Percentiles rank a stretch among this genome's conserved stretches.
Conservation (phyloP, 805 yeast genomes). For the Tetrapisispora taiwanensis region DNA sequence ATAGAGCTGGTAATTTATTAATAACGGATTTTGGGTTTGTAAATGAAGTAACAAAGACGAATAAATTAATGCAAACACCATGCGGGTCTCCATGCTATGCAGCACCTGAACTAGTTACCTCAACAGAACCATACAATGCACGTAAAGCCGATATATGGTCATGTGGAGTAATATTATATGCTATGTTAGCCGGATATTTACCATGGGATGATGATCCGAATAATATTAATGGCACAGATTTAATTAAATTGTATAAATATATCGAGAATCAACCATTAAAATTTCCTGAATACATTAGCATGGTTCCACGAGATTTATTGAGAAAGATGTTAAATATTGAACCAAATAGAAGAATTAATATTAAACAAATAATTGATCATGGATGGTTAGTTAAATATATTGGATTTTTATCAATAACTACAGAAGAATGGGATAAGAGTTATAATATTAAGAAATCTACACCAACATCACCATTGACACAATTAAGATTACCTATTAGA, state of each 20-base stretch:
- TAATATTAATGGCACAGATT: constrained; percentile 92
- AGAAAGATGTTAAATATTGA: constrained; percentile 76
- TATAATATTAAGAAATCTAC: background rate
- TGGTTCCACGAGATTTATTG: constrained; percentile 83
- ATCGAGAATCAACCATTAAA: constrained; percentile 86
- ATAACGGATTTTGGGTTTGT: constrained; percentile 94
- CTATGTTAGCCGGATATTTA: constrained; percentile 93
- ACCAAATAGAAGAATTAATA: constrained; percentile 63
- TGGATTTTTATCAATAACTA: constrained; percentile 76
- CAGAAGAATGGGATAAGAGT: constrained; percentile 78
- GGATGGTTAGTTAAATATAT: constrained; percentile 81
- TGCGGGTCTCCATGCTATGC: constrained; percentile 99
- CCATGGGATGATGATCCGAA: constrained; percentile 97
- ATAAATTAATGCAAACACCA: constrained; percentile 83
- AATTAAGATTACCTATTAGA: background rate
- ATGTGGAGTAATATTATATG: constrained; percentile 88
- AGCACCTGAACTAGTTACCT: constrained; percentile 90
- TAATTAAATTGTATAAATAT: constrained; percentile 80
- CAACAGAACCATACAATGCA: constrained; percentile 87
- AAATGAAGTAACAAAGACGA: constrained; percentile 51
- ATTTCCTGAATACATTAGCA: constrained; percentile 87
- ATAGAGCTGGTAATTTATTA: constrained; percentile 74
- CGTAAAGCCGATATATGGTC: constrained; percentile 96
- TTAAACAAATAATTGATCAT: constrained; percentile 67
- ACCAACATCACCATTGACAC: background rate